Base-by-base conservation (phyloP, 192 early-diverging fungal species). In the Coemansia sp. region DNA sequence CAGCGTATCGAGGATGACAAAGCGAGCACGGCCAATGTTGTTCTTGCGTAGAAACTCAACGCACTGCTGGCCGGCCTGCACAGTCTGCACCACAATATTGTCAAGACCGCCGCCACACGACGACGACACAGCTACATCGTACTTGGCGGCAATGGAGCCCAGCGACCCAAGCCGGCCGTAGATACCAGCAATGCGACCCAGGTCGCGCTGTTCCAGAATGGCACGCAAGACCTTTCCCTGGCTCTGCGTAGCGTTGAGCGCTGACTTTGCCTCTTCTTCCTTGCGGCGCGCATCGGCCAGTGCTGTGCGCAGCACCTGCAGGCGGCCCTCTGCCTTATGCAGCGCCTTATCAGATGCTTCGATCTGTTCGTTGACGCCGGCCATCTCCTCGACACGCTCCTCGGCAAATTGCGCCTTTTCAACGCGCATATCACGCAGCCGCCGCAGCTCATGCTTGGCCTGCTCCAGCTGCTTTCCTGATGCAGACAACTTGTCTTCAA, bases 71-170 rank as follows among this genome's bases (percentile, higher is more conserved):
- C 84, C 97, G 0, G 86, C 83, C 51, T 89, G 86, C 6, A 97
- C 96, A 2, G 86, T 87, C 43, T 95, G 94, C 25, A 96, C 95
- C 0, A 99, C 91, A 69, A 99, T 94, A 55, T 88, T 84, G 55
- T 97, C 88, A 60, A 99, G 83, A 5, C 58, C 47, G 10, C 83
- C 76, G 17, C 85, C 84, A 52, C 93, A 96, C 0, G 93, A 90
- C 3, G 94, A 97, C 2, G 95, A 96, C 15, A 97, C 88, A 0
- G 97, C 97, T 6, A 98, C 89, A 74, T 98, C 97, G 63, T 95
- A 99, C 72, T 88, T 89, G 58, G 91, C 90, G 54, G 92, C 91
- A 66, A 99, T 96, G 1, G 91, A 88, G 23, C 96, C 97, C n/a
- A 99, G 79, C 60, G 93, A 90, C n/a, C 97, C 97, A 19, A 99